Conservation (phyloP, 106 monocot genomes). For the Platanthera zijinensis region DNA sequence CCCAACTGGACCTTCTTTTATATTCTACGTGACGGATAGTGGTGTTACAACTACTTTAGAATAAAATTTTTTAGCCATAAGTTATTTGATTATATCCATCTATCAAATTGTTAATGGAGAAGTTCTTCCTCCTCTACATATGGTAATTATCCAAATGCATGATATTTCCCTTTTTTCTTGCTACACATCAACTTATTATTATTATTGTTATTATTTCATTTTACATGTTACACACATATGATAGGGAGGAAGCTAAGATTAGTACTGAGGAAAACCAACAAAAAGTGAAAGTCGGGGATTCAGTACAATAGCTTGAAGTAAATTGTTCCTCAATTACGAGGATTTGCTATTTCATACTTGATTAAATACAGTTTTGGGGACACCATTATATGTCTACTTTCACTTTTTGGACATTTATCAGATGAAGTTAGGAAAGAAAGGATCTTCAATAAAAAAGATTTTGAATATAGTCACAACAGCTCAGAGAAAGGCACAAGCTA, state of each 20-base stretch:
- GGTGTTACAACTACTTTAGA: too few species aligned
- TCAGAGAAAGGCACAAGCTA: slow-evolving; percentile 68
- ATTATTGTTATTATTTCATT: too few species aligned
- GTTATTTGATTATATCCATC: too few species aligned
- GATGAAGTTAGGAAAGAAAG: slow-evolving; percentile 93
- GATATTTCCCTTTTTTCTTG: background rate
- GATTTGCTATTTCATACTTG: background rate
- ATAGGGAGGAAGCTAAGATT: slow-evolving; percentile 61
- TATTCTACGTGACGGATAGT: too few species aligned
- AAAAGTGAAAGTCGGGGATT: slow-evolving; percentile 42
- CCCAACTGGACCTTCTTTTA: too few species aligned
- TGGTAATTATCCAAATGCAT: too few species aligned
- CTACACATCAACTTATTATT: background rate
- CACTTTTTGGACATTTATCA: slow-evolving; percentile 8
- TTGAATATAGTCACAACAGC: slow-evolving; percentile 58
- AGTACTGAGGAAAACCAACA: slow-evolving; percentile 63
- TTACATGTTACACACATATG: slow-evolving; percentile 15
- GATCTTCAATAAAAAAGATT: slow-evolving; percentile 90
- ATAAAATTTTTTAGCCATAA: too few species aligned
- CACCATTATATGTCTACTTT: background rate
- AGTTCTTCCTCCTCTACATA: too few species aligned
- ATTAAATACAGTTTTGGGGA: background rate
- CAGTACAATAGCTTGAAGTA: slow-evolving; percentile 50
- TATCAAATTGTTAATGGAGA: too few species aligned
- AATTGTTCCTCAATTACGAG: background rate